Percentiles rank a stretch among this genome's conserved stretches.
These are phyloP conservation scores for Uromyces viciae-fabae DNA, from an alignment of 1,284 basidiomycete species.

Conservation along the genomic window DNA sequence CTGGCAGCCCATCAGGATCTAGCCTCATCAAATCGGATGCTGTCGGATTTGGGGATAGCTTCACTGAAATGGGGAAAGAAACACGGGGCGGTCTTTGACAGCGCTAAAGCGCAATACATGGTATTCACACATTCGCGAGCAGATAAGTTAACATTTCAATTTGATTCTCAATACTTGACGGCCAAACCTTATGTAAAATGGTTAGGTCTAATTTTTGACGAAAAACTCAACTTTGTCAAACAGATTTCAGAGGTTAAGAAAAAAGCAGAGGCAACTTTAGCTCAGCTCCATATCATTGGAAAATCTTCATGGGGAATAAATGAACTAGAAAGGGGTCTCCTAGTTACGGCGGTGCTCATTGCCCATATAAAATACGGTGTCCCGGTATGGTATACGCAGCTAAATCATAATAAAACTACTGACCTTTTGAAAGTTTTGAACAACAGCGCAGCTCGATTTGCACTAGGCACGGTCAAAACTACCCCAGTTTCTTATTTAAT, in stretches of 20 bases:
- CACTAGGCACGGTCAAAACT: not conserved
- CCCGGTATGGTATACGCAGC: not conserved
- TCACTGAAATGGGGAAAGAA: not conserved
- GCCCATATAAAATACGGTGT: conserved; percentile 6
- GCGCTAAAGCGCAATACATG: conserved; percentile 12
- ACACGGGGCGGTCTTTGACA: conserved; percentile 23
- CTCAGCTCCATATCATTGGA: not conserved
- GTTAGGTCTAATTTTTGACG: conserved; percentile 1
- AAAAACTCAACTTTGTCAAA: not conserved
- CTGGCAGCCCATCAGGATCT: too few relatives aligned
- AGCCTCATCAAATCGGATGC: too few relatives aligned
- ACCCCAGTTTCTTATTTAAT: not conserved
- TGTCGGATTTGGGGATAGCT: not conserved
- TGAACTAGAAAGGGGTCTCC: not conserved
- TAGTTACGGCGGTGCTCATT: not conserved
- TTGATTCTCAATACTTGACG: too few relatives aligned
- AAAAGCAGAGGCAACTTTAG: not conserved
- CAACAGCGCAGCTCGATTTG: not conserved
- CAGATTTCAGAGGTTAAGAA: not conserved
- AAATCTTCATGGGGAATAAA: not conserved
- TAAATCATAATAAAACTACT: not conserved
- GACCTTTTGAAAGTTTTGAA: not conserved
- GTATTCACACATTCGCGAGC: not conserved
- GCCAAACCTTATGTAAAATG: too few relatives aligned
- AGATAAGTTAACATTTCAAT: not conserved